Conservation (phyloP, 2,329 filamentous ascomycete genomes). For the Ophiostoma ulmi region DNA sequence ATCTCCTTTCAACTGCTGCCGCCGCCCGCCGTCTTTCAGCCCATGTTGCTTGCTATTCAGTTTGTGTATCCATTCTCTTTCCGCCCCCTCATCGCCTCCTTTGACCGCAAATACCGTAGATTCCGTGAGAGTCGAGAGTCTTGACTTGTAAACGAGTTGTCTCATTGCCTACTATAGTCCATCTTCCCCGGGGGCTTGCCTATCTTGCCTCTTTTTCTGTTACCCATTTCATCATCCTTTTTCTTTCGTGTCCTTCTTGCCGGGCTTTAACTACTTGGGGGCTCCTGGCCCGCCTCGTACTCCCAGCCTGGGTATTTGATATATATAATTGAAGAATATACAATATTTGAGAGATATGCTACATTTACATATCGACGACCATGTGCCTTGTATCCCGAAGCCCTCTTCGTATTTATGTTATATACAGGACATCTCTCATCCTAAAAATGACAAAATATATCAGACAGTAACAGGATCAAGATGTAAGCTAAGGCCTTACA, state of each 20-base stretch:
- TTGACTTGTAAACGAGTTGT: neutral
- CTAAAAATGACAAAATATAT: neutral
- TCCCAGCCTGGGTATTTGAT: neutral
- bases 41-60: neutral
- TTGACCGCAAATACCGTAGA: neutral
- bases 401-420: neutral
- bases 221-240: neutral
- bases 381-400: conserved; percentile 8
- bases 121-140: neutral
- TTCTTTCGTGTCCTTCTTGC: neutral
- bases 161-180: neutral
- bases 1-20: neutral
- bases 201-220: conserved; percentile 2
- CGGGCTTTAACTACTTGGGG: neutral
- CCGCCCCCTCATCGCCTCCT: neutral
- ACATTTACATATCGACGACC: neutral
- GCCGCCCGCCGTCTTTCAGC: neutral
- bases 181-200: neutral
- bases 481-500: neutral
- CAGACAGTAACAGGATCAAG: neutral
- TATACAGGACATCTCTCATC: neutral
- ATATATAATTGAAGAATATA: neutral
- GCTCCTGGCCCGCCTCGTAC: neutral
- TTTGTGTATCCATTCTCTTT: conserved; percentile 1
- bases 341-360: neutral